Conservation (phyloP, 2,329 filamentous ascomycete species). For the Thelonectria discophora region DNA sequence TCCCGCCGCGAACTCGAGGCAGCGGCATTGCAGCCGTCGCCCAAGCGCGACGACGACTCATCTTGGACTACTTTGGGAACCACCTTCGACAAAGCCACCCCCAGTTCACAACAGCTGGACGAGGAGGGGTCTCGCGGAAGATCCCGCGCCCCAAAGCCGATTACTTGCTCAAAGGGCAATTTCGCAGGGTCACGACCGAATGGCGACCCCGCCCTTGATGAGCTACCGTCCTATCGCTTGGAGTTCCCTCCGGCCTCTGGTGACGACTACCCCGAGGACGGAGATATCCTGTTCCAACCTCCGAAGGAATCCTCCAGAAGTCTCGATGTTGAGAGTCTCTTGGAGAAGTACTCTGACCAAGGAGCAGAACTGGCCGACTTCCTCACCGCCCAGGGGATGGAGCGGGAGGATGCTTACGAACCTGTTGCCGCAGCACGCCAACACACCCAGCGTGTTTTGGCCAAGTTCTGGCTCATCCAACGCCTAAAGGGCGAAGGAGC, state of each 20-base stretch:
- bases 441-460: background rate
- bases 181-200: conserved; percentile 13
- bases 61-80: conserved; percentile 17
- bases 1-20: background rate
- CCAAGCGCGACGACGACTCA: background rate
- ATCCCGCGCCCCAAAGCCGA: background rate
- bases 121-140: background rate
- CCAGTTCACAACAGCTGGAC: too few species aligned
- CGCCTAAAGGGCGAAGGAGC: background rate
- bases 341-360: conserved; percentile 25
- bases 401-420: conserved; percentile 5
- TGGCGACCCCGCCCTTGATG: conserved; percentile 14
- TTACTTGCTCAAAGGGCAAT: background rate
- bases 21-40: conserved; percentile 12
- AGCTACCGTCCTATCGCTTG: conserved; percentile 5
- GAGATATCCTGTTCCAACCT: conserved; percentile 6
- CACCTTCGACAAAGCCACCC: conserved; percentile 8
- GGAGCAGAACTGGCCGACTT: conserved; percentile 16
- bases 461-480: conserved; percentile 7
- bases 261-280: conserved; percentile 20
- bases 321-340: conserved; percentile 17
- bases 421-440: background rate
- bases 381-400: conserved; percentile 17
- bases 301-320: conserved; percentile 1
- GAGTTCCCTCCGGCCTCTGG: conserved; percentile 26